Evolutionary conservation across 1,284 basidiomycete genomes (phyloP), one percentile per base, ranked within the genome.

Genomic region (Puccinia triticina): DNA sequence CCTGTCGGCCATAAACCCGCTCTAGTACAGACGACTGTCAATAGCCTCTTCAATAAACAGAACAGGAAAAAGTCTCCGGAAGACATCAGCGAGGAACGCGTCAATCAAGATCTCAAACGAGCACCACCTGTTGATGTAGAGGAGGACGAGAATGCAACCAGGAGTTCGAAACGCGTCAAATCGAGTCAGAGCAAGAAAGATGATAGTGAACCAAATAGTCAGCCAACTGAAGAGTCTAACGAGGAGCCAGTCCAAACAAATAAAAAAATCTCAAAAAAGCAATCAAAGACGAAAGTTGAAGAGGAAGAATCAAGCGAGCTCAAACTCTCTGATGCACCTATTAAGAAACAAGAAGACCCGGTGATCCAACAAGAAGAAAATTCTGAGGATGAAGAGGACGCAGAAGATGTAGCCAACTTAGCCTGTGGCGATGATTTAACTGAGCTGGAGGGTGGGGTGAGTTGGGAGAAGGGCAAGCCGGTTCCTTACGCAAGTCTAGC

Each of bases 401-500:
- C 32, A 21, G 40, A n/a, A 29, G 69, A 53, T 26, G 26, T 73
- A 34, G 14, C 32, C n/a, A 46, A 34, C 64, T 34, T 77, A 43
- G 66, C 14, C 10, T 48, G 66, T 34, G 67, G 64, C 2, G 72
- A 74, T 21, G 72, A 74, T 14, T 55, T 57, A 18, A 40, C 12
- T 50, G 34, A 55, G 34, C 4, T 23, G 34, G 32, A 72, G 11
- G 71, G 37, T 18, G 59, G 26, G 1, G 43, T 66, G 43, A 59
- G 69, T 21, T 82, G 81, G 81, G 66, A 67, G 32, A 78, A 82
- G 66, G 81, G 81, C 18, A 71, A 48, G 29, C 72, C 81, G 61
- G 93, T 98, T 16, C 96, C 97, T 0, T 99, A 99, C 87, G 92
- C 94, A 12, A 94, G 95, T 1, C 90, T 99, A 37, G 92, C 95